A percentile compares a stretch with the other conserved stretches of the same genome.
Conservation (phyloP, 78 protist genomes). For the Diacronema lutheri region DNA sequence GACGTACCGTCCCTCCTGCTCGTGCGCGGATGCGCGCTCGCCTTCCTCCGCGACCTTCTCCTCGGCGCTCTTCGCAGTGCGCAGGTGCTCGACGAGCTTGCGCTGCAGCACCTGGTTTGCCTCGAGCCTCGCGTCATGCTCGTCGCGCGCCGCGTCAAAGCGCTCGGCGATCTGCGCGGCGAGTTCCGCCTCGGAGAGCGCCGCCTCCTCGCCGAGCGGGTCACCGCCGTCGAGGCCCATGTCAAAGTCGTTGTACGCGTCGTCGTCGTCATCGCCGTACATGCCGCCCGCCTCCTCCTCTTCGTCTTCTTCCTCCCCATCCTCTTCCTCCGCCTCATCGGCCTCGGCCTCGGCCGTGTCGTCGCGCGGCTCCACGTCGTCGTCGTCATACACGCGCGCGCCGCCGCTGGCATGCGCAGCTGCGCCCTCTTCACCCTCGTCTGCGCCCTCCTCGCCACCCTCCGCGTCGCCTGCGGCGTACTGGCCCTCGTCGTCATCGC, state of each 20-base stretch:
- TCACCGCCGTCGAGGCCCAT: too few species aligned
- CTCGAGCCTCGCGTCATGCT: not conserved
- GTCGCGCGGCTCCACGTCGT: too few species aligned
- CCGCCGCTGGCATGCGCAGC: too few species aligned
- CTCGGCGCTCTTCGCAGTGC: not conserved
- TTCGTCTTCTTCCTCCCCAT: not conserved
- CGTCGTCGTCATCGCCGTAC: too few species aligned
- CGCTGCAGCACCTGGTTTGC: constrained; percentile 4
- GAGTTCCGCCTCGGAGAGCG: too few species aligned
- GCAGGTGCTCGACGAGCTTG: not conserved
- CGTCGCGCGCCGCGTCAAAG: not conserved
- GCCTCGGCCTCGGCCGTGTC: too few species aligned
- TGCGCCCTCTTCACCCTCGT: not conserved
- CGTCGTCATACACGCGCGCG: not conserved
- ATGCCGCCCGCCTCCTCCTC: not conserved
- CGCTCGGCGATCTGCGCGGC: not conserved
- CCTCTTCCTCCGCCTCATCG: too few species aligned
- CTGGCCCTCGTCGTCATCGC: not conserved
- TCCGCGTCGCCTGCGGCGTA: not conserved
- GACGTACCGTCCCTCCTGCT: not conserved
- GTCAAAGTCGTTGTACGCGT: too few species aligned
- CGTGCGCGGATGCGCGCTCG: not conserved
- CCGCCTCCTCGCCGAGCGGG: too few species aligned
- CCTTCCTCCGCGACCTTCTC: not conserved
- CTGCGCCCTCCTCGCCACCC: not conserved